Evolutionary conservation across 2,329 filamentous ascomycete genomes (phyloP), one percentile per base, ranked within the genome.

Genomic region (Fusarium nisikadoi): DNA sequence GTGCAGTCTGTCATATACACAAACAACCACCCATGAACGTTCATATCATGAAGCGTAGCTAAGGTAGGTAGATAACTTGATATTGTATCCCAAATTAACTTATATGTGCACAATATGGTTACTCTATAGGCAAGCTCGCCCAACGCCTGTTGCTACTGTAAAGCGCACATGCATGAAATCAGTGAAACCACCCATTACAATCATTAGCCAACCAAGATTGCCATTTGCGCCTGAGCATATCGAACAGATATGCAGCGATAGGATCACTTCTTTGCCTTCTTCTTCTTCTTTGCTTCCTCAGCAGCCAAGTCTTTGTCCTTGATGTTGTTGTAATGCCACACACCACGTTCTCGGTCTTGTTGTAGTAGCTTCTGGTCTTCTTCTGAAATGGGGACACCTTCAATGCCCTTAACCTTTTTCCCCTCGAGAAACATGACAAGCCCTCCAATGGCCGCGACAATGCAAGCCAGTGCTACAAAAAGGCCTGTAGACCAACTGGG

Each of bases 401-500:
- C 93, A 45, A 93, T 86, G 33, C 85, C 83, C 83, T 94, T 94
- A 35, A 94, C 88, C 53, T 85, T 86, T 78, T 90, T 92, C 12
- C 92, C 92, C 79, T 96, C 93, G 27, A 89, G 74, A 69, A 91
- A 93, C 81, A 91, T 90, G 78, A 93, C 87, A 38, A 92, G 81
- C 6, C 94, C 94, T 20, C 89, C 93, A 27, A 88, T 78, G 20
- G 87, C 92, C 12, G 91, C 92, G 9, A 92, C 89, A 25, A 91
- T 85, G 76, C 91, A 94, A 6, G 90, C 94, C 10, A 95, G 78
- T 5, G 88, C 92, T 23, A 97, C 92, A 77, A 96, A 94, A 0
- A 94, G 81, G 3, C 93, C 94, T 0, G 93, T 95, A 16, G 90
- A 88, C 93, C 93, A 97, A 27, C 88, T 88, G 0, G 94, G 93